Evolutionary conservation across 805 yeast genomes (phyloP).

Genomic region (Wickerhamiella lipophila): DNA sequence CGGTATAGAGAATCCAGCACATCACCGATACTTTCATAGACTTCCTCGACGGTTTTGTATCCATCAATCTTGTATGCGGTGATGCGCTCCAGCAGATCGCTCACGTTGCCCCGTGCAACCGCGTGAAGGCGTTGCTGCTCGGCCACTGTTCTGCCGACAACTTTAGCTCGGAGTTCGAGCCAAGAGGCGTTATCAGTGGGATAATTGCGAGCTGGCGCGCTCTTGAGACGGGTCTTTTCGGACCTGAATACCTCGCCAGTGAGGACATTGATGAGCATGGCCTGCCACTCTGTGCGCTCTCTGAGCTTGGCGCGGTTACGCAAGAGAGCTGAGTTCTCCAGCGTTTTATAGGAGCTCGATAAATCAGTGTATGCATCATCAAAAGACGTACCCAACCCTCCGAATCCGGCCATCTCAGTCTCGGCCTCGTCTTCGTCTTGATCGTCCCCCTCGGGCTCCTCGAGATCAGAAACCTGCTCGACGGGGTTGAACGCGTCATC

Average conservation of each 20-base stretch:
- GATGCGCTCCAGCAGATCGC: slow-evolving; percentile 57
- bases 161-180: slow-evolving; percentile 76
- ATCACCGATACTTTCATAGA: slow-evolving; percentile 40
- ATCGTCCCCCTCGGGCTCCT: slow-evolving; percentile 12
- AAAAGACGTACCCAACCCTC: slow-evolving; percentile 26
- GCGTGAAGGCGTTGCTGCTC: slow-evolving; percentile 61
- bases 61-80: slow-evolving; percentile 43
- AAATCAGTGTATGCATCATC: slow-evolving; percentile 25
- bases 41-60: slow-evolving; percentile 25
- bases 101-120: slow-evolving; percentile 60
- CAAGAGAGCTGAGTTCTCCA: slow-evolving; percentile 22
- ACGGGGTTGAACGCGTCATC: slow-evolving; percentile 31
- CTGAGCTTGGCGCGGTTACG: slow-evolving; percentile 28
- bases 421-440: slow-evolving; percentile 16
- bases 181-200: slow-evolving; percentile 54
- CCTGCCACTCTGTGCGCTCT: slow-evolving; percentile 91
- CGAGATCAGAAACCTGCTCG: slow-evolving; percentile 15
- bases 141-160: slow-evolving; percentile 64
- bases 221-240: slow-evolving; percentile 54
- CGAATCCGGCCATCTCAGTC: slow-evolving; percentile 23
- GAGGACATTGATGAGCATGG: slow-evolving; percentile 77
- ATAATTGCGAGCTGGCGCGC: slow-evolving; percentile 39
- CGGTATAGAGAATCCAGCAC: slow-evolving; percentile 50
- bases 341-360: slow-evolving; percentile 17
- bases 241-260: slow-evolving; percentile 91